A percentile compares a stretch with the other conserved stretches of the same genome.
Conservation (phyloP, 2,329 filamentous ascomycete genomes). For the Fonsecaea multimorphosa region DNA sequence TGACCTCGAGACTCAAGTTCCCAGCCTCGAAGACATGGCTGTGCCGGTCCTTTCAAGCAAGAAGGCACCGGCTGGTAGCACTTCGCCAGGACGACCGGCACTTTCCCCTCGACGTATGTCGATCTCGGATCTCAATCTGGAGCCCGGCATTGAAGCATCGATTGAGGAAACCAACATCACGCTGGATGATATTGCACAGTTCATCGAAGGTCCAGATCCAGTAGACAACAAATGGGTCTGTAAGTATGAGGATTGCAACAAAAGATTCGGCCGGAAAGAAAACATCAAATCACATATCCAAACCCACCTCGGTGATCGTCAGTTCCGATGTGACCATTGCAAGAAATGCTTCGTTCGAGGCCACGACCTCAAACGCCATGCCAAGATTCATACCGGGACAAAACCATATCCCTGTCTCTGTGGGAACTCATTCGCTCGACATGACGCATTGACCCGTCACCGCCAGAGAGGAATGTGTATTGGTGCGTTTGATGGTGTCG, state of each 20-base stretch:
- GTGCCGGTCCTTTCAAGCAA: slow-evolving; percentile 36
- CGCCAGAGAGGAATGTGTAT: slow-evolving; percentile 96
- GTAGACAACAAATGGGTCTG: slow-evolving; percentile 81
- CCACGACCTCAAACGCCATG: slow-evolving; percentile 95
- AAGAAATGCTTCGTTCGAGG: slow-evolving; percentile 95
- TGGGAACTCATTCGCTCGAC: slow-evolving; percentile 90
- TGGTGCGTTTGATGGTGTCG: slow-evolving; percentile 84
- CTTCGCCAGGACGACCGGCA: slow-evolving; percentile 45
- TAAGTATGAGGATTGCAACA: slow-evolving; percentile 77
- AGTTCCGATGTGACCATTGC: slow-evolving; percentile 92
- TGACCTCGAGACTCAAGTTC: slow-evolving; percentile 13
- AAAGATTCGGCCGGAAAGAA: slow-evolving; percentile 94
- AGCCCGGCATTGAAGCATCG: slow-evolving; percentile 64
- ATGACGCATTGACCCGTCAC: slow-evolving; percentile 93
- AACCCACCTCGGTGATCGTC: slow-evolving; percentile 94
- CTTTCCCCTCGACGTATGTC: slow-evolving; percentile 53
- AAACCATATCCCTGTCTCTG: slow-evolving; percentile 96
- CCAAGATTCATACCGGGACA: slow-evolving; percentile 95
- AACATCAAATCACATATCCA: slow-evolving; percentile 99
- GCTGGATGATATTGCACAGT: slow-evolving; percentile 78
- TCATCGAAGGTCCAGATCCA: slow-evolving; percentile 74
- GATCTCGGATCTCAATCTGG: slow-evolving; percentile 57
- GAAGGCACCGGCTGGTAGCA: slow-evolving; percentile 32
- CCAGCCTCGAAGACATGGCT: slow-evolving; percentile 28
- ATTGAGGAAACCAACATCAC: slow-evolving; percentile 82